A percentile compares a stretch with the other conserved stretches of the same genome.
Evolutionary conservation across 2,329 filamentous ascomycete species (phyloP).

Genomic region (Didymellaceae sp.): DNA sequence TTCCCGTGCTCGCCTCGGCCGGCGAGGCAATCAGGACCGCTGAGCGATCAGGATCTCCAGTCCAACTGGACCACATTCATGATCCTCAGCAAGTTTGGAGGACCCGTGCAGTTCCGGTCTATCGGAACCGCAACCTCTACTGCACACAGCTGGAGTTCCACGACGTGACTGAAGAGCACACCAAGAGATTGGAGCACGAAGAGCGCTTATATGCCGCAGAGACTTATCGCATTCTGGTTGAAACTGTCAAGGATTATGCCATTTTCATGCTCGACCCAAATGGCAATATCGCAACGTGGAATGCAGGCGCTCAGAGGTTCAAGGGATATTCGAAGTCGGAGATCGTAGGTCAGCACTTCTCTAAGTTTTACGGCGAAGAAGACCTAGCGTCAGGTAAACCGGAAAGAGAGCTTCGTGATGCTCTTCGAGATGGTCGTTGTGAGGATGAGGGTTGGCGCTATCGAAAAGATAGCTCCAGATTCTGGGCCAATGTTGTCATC

Average conservation of each 20-base stretch:
- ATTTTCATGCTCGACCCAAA: slow-evolving; percentile 67
- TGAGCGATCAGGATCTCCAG: slow-evolving; percentile 43
- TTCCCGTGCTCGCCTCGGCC: slow-evolving; percentile 46
- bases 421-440: slow-evolving; percentile 61
- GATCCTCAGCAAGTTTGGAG: slow-evolving; percentile 37
- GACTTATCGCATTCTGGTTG: slow-evolving; percentile 66
- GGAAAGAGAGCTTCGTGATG: slow-evolving; percentile 58
- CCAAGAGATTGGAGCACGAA: slow-evolving; percentile 49
- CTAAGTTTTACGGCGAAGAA: slow-evolving; percentile 61
- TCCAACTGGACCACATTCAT: slow-evolving; percentile 44
- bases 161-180: slow-evolving; percentile 45
- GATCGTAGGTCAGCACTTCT: slow-evolving; percentile 65
- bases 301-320: slow-evolving; percentile 61
- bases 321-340: slow-evolving; percentile 64
- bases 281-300: slow-evolving; percentile 66
- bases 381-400: slow-evolving; percentile 60
- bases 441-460: slow-evolving; percentile 68
- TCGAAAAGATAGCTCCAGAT: slow-evolving; percentile 63
- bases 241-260: slow-evolving; percentile 67
- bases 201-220: slow-evolving; percentile 57
- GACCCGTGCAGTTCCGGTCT: slow-evolving; percentile 54
- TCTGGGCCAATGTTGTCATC: slow-evolving; percentile 67
- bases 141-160: slow-evolving; percentile 54
- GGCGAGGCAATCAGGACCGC: slow-evolving; percentile 49
- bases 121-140: slow-evolving; percentile 47